Evolutionary conservation across 169 alveolate genomes (phyloP), one percentile per base, ranked within the genome.

Genomic region (Ichthyophthirius multifiliis): DNA sequence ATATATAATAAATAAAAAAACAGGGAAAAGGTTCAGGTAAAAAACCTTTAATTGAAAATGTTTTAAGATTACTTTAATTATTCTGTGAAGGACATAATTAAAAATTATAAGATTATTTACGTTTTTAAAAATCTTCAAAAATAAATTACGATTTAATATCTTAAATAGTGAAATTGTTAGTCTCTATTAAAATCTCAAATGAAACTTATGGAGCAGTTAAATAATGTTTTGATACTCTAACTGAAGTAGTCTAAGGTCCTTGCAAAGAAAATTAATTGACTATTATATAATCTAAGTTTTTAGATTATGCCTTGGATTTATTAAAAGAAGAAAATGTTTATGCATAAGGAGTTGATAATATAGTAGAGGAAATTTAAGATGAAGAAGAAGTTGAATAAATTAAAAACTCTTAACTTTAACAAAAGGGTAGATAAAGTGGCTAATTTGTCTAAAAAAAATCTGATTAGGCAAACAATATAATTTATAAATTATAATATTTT

Each of bases 231-330:
- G 86, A 81, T 41, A 81, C 86, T 1, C 43, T 81, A 48, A 81
- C 86, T 37, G 86, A 81, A 55, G 43, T 81, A 12, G 86, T 81
- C 15, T 43, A 81, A 55, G 86, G 86, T 12, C 86, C 86, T n/a
- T 81, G 86, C 20, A 81, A 81, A 41, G 44, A 71, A 23, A 81
- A 81, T 55, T 48, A 81, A 41, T 39, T 48, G 47, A 27, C 45
- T 18, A 81, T 81, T 12, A 76, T 73, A 30, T 41, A 44, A 31
- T 46, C 82, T 30, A 55, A 81, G 55, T 81, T 81, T 48, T 41
- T 81, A 23, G 67, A 74, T 7, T 81, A 76, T 47, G 63, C 81
- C 27, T 65, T 81, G 3, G 86, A 81, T 27, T 47, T 81, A 16
- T 6, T 81, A n/a, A 81, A 81, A 73, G 86, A 81, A 46, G 45